Percentiles rank a stretch among this genome's conserved stretches.
Conservation (phyloP, 1,284 basidiomycete genomes). For the Exobasidium cylindrosporum region DNA sequence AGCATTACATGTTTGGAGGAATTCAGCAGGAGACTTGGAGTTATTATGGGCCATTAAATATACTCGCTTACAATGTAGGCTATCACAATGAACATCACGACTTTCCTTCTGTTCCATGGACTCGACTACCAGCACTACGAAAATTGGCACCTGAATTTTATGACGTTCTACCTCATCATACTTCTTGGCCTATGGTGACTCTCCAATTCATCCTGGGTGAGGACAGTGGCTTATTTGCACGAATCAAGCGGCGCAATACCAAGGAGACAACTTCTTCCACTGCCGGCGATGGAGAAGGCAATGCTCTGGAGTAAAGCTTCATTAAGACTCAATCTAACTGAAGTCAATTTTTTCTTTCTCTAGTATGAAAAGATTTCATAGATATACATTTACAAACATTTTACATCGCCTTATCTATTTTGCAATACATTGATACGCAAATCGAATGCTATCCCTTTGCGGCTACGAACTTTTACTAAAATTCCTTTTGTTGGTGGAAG, state of each 20-base stretch:
- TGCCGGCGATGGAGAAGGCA: neutral
- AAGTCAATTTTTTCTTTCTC: neutral
- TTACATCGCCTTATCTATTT: too few relatives aligned
- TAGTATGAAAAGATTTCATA: neutral
- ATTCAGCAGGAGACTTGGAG: conserved; percentile 85
- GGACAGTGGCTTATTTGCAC: conserved; percentile 43
- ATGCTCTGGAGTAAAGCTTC: neutral
- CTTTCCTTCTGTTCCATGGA: conserved; percentile 95
- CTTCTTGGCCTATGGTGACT: conserved; percentile 90
- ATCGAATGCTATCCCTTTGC: too few relatives aligned
- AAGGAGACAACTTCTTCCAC: neutral
- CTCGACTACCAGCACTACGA: conserved; percentile 78
- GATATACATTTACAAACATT: too few relatives aligned
- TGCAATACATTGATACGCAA: too few relatives aligned
- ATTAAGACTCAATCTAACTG: neutral
- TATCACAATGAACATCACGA: conserved; percentile 99
- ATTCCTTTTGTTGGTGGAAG: too few relatives aligned
- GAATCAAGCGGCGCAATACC: conserved; percentile 34
- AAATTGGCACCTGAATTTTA: conserved; percentile 88
- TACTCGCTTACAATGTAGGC: conserved; percentile 94
- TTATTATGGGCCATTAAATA: conserved; percentile 89
- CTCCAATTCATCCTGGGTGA: conserved; percentile 80
- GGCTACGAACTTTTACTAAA: too few relatives aligned
- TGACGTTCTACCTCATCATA: conserved; percentile 78
- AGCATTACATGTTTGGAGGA: conserved; percentile 58